phyloP scores from a whole-genome alignment of 2,329 filamentous ascomycete genomes.

The Penicillium sp. region DNA sequence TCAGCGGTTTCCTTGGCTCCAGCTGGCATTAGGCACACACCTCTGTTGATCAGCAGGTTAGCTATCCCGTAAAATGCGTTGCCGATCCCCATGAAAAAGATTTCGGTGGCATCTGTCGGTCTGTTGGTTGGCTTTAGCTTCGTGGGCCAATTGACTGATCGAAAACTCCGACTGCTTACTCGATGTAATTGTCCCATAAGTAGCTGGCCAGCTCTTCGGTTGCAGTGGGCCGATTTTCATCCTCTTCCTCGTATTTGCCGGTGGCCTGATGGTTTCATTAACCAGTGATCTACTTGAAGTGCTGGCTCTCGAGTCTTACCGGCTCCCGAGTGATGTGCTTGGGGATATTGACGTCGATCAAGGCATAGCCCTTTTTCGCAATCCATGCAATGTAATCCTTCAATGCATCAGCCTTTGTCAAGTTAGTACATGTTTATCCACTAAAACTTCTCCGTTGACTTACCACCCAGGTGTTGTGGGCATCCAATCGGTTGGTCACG shows the following conservation, averaged over 20 bases:
- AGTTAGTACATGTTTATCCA: constrained; percentile 24
- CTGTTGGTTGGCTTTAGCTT: constrained; percentile 37
- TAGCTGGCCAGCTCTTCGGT: constrained; percentile 75
- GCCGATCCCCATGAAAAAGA: constrained; percentile 87
- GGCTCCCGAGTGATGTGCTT: constrained; percentile 67
- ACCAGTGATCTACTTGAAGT: not conserved
- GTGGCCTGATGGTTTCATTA: constrained; percentile 16
- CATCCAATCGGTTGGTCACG: constrained; percentile 69
- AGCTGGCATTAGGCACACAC: constrained; percentile 46
- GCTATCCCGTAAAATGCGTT: constrained; percentile 82
- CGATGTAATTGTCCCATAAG: constrained; percentile 96
- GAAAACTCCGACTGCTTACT: constrained; percentile 48
- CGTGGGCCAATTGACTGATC: not conserved
- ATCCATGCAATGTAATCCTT: constrained; percentile 85
- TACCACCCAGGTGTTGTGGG: constrained; percentile 88
- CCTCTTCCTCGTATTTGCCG: constrained; percentile 46
- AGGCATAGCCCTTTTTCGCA: constrained; percentile 68
- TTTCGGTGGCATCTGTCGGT: constrained; percentile 64
- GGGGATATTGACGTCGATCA: constrained; percentile 91
- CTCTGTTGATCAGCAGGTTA: constrained; percentile 72
- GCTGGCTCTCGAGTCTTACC: constrained; percentile 41
- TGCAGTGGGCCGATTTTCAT: constrained; percentile 52
- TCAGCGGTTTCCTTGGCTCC: constrained; percentile 5
- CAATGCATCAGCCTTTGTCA: constrained; percentile 70
- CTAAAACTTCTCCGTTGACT: constrained; percentile 37